Evolutionary conservation across 257 asterid species (phyloP).

Genomic region (Knoxia roxburghii): DNA sequence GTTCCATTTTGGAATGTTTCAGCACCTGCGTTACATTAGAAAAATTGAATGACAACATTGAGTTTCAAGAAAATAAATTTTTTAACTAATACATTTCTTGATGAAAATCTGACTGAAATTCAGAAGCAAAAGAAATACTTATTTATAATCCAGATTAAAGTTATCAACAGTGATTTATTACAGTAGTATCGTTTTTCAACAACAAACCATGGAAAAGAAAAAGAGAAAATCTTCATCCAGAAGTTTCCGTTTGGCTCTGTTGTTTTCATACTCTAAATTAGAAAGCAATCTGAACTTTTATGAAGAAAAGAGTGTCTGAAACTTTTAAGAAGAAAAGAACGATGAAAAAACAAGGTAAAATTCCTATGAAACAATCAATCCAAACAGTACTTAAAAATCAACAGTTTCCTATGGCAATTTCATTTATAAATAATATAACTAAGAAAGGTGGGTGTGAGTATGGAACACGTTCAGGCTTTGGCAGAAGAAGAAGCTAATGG

Average conservation of each 20-base stretch:
- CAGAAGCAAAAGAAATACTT: background rate
- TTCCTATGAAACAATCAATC: background rate
- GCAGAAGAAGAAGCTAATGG: too few relatives aligned
- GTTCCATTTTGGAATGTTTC: constrained; percentile 29
- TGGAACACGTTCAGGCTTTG: too few relatives aligned
- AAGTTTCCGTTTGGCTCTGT: background rate
- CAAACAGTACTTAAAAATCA: background rate
- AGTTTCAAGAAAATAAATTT: background rate
- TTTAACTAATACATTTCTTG: too few relatives aligned
- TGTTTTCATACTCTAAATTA: background rate
- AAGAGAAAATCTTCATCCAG: background rate
- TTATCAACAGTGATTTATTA: background rate
- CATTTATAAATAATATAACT: background rate
- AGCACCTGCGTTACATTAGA: constrained; percentile 24
- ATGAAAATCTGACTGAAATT: background rate
- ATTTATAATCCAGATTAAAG: background rate
- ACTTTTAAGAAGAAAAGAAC: background rate
- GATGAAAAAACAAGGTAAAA: background rate
- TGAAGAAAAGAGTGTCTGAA: background rate
- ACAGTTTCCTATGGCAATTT: background rate
- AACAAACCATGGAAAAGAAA: background rate
- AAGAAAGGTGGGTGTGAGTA: too few relatives aligned
- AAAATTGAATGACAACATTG: background rate
- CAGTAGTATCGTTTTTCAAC: background rate
- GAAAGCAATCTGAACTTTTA: background rate